phyloP scores from a whole-genome alignment of 306 rosid species.

The Inga oerstediana region DNA sequence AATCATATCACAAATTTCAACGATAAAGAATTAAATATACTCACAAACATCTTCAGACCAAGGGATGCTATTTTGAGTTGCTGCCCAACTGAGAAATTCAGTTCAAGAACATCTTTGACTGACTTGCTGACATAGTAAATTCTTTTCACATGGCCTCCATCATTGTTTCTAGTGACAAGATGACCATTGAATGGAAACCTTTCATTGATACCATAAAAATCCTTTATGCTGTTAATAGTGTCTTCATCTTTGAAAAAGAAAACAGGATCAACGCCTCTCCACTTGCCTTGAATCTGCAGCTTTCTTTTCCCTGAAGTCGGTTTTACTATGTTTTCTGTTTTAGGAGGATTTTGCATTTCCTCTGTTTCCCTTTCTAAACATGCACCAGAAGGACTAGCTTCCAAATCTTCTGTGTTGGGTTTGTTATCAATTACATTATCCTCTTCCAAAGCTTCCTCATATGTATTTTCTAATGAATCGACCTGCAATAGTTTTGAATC shows the following conservation, averaged over 20 bases:
- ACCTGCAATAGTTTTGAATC: conserved; percentile 43
- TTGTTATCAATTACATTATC: conserved; percentile 51
- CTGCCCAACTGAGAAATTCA: conserved; percentile 82
- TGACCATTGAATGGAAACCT: conserved; percentile 75
- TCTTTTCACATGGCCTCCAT: conserved; percentile 77
- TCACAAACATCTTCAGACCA: conserved; percentile 94
- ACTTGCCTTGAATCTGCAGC: conserved; percentile 73
- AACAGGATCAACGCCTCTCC: conserved; percentile 96
- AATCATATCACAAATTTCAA: neutral
- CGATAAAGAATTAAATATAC: conserved; percentile 41
- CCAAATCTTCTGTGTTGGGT: conserved; percentile 37
- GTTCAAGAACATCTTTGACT: conserved; percentile 77
- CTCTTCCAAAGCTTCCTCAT: conserved; percentile 45
- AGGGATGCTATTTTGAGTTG: conserved; percentile 86
- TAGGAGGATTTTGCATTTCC: conserved; percentile 42
- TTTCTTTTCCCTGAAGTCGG: conserved; percentile 67
- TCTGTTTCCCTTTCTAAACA: conserved; percentile 46
- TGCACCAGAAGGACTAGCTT: conserved; percentile 33
- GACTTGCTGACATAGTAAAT: conserved; percentile 82
- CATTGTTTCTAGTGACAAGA: conserved; percentile 78
- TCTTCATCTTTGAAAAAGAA: conserved; percentile 81
- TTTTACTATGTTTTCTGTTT: conserved; percentile 44
- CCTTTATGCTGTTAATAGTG: conserved; percentile 59
- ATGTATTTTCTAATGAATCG: conserved; percentile 44
- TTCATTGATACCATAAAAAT: conserved; percentile 75